These are phyloP conservation scores for Rhizophagus clarus DNA, from an alignment of 192 early-diverging fungal species.

Conservation along the genomic window DNA sequence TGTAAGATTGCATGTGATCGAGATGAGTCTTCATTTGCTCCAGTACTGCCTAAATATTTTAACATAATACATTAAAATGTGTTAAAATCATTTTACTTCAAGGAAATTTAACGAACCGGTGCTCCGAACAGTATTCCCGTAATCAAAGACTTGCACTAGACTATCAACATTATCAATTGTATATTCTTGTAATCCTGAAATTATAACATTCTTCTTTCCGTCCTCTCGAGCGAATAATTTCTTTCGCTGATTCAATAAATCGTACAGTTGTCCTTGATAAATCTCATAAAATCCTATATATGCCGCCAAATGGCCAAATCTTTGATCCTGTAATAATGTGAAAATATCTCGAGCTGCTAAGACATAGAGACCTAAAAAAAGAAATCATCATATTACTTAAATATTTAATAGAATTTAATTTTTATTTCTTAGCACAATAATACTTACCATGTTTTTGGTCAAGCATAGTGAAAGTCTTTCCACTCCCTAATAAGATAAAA, in stretches of 20 bases:
- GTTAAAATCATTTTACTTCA: background rate
- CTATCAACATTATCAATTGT: constrained; percentile 83
- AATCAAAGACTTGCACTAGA: constrained; percentile 92
- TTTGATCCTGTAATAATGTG: constrained; percentile 63
- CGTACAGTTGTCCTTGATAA: constrained; percentile 95
- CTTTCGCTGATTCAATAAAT: constrained; percentile 90
- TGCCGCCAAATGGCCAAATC: constrained; percentile 75
- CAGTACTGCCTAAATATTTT: constrained; percentile 71
- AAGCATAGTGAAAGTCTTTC: constrained; percentile 98
- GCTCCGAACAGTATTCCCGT: constrained; percentile 84
- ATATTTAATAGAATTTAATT: background rate
- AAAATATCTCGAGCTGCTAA: constrained; percentile 93
- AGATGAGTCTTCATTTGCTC: constrained; percentile 93
- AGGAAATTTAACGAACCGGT: constrained; percentile 66
- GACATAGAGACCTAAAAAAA: constrained; percentile 70
- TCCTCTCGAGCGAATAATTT: constrained; percentile 95
- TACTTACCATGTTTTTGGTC: constrained; percentile 72
- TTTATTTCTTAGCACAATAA: background rate
- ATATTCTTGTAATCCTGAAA: constrained; percentile 87
- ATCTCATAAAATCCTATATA: constrained; percentile 96
- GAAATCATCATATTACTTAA: background rate
- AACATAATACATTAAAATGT: constrained; percentile 10
- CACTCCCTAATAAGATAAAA: constrained; percentile 58
- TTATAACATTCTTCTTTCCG: constrained; percentile 91
- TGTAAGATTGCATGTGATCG: constrained; percentile 98